Evolutionary conservation across 352 stramenopile genomes (phyloP).

Genomic region (Halophytophthora batemanensis): DNA sequence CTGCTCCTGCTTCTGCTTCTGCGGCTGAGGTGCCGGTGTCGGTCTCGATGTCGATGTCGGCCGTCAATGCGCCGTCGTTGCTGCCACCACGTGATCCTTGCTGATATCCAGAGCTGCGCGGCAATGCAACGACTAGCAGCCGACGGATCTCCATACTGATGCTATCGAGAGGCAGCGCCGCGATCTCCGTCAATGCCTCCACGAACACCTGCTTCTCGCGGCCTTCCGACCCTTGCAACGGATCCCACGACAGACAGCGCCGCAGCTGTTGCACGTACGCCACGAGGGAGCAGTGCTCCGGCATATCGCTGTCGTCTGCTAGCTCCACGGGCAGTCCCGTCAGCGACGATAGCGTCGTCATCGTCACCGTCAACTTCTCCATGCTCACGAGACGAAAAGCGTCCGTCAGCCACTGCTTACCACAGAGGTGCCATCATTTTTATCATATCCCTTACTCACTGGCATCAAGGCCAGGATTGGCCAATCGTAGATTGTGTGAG

Average conservation of each 20-base stretch:
- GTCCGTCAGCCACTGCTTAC: too few species aligned
- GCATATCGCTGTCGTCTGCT: slow-evolving; percentile 5
- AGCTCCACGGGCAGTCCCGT: neutral
- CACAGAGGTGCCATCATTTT: too few species aligned
- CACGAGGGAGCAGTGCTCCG: slow-evolving; percentile 15
- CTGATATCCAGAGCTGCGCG: neutral
- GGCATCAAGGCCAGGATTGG: too few species aligned
- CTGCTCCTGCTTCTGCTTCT: slow-evolving; percentile 1
- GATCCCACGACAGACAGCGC: slow-evolving; percentile 38
- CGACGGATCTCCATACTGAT: slow-evolving; percentile 73
- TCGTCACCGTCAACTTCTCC: neutral
- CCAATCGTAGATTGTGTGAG: neutral
- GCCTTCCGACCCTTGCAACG: slow-evolving; percentile 10
- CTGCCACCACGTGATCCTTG: neutral
- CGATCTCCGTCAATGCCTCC: slow-evolving; percentile 70
- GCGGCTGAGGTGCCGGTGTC: neutral
- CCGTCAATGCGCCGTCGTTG: neutral
- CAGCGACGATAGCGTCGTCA: neutral
- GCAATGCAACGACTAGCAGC: slow-evolving; percentile 35
- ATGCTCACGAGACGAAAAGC: neutral
- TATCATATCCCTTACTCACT: neutral
- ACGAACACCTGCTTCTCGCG: slow-evolving; percentile 51
- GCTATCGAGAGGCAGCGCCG: slow-evolving; percentile 58
- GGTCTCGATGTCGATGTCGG: too few species aligned
- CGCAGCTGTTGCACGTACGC: slow-evolving; percentile 27